A percentile compares a stretch with the other conserved stretches of the same genome.
Evolutionary conservation across 2,329 filamentous ascomycete genomes (phyloP).

Genomic region (Paecilomyces niveus): DNA sequence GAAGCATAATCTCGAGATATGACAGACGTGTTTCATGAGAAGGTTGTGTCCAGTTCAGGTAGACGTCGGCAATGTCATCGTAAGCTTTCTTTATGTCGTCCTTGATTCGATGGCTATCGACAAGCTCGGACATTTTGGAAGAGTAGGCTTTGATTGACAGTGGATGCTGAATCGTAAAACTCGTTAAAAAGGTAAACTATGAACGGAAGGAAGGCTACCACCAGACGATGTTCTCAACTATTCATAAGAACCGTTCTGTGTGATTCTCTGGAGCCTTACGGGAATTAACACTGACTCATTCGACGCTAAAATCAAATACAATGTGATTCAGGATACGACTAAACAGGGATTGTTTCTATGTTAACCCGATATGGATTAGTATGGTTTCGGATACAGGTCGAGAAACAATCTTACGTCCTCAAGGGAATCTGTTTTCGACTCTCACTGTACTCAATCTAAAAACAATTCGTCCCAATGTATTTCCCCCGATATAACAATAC

Average conservation of each 20-base stretch:
- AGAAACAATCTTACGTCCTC: no score
- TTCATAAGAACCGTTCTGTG: not conserved
- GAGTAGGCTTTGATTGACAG: not conserved
- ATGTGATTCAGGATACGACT: no score
- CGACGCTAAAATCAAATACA: no score
- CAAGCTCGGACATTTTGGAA: constrained; percentile 1
- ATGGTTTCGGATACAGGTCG: no score
- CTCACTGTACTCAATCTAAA: no score
- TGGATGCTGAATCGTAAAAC: not conserved
- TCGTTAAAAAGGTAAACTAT: not conserved
- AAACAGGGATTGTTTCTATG: no score
- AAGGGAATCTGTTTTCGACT: no score
- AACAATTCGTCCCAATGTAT: no score
- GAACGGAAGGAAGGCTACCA: not conserved
- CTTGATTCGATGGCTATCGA: constrained; percentile 1
- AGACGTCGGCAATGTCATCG: constrained; percentile 28
- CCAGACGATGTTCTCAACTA: not conserved
- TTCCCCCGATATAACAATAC: no score
- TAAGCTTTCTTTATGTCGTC: constrained; percentile 21
- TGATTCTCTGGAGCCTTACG: no score
- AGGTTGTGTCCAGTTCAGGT: constrained; percentile 28
- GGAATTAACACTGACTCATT: no score
- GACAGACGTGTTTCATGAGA: constrained; percentile 20
- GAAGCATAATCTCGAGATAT: constrained; percentile 24
- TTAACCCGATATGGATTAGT: no score